Base-by-base conservation (phyloP, 495 filamentous ascomycete species). In the Entonaema liquescens region DNA sequence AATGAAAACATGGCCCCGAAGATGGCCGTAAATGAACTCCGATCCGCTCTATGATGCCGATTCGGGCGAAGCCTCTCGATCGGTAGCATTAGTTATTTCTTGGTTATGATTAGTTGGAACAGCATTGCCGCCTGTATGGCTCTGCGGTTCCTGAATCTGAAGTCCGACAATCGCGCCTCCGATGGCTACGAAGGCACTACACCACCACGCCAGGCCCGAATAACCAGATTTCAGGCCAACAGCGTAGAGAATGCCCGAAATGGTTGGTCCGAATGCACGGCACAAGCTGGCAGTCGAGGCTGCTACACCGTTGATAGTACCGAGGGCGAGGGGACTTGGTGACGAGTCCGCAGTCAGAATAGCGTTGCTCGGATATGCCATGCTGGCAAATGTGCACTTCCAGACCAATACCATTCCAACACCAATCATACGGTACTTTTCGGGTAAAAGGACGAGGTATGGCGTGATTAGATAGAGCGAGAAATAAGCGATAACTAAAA, bases 201-300 rank as follows among this genome's bases (percentile, higher is more conserved):
- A 87, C 96, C 96, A 98, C 95, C 95, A 99, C 8, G 93, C 89
- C 5, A 98, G 81, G 50, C 94, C 93, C 17, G 93, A 92, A 68
- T 91, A 92, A 38, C 95, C 94, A 31, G 89, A 83, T 59, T 89
- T 82, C 28, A 97, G 84, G 25, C 96, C 95, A 62, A 89, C 83
- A 19, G 92, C 84, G 79, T 98, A 95, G 55, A 99, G 85, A 15
- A 93, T 78, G 4, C 95, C 95, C 11, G 94, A 95, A 33, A 98
- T 79, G 0, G 91, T 94, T 5, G 95, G 95, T 2, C 95, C 95
- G 72, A 97, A 88, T 1, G 94, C 93, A 57, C 95, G 88, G 70
- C 88, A 90, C 42, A 98, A 80, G 75, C 93, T 97, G 23, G 96
- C 95, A 6, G 91, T 92, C 13, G 93, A 97, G 28, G 93, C 93